Evolutionary conservation across 139 green algal genomes (phyloP).

Genomic region (Chlamydomonas asymmetrica): DNA sequence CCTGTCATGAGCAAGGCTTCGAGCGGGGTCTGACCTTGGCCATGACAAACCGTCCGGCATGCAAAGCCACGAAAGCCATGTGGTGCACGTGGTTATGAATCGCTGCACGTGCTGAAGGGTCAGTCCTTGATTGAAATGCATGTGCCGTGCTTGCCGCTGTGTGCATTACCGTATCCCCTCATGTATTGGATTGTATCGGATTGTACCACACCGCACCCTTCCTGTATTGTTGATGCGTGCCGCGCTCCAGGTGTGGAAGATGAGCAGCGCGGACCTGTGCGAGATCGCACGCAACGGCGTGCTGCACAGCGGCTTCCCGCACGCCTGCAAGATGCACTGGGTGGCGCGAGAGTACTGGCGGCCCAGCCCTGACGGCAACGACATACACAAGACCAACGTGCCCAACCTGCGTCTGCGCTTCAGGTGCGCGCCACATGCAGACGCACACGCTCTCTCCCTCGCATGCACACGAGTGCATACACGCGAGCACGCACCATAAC

Average conservation of each 20-base stretch:
- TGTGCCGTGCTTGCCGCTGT: no score
- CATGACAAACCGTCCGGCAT: no score
- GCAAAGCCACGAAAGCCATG: no score
- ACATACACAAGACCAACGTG: conserved; percentile 99
- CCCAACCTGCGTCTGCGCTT: conserved; percentile 94
- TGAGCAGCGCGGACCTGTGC: conserved; percentile 92
- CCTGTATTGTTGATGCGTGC: conserved; percentile 1
- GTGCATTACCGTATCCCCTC: no score
- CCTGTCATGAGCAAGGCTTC: no score
- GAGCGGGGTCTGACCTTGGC: no score
- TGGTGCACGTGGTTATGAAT: no score
- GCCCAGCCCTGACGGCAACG: conserved; percentile 89
- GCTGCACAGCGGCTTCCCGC: conserved; percentile 93
- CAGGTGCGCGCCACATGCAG: conserved; percentile 49
- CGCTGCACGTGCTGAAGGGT: no score
- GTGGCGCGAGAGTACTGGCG: conserved; percentile 80
- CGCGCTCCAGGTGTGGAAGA: conserved; percentile 86
- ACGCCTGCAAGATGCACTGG: conserved; percentile 83
- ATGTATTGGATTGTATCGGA: neutral
- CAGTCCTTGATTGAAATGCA: no score
- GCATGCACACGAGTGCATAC: neutral
- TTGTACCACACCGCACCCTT: neutral
- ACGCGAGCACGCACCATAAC: neutral
- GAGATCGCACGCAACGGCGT: conserved; percentile 96
- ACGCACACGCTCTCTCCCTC: neutral